These are phyloP conservation scores for Cordyceps militaris DNA, from an alignment of 2,329 filamentous ascomycete genomes.

Conservation along the genomic window DNA sequence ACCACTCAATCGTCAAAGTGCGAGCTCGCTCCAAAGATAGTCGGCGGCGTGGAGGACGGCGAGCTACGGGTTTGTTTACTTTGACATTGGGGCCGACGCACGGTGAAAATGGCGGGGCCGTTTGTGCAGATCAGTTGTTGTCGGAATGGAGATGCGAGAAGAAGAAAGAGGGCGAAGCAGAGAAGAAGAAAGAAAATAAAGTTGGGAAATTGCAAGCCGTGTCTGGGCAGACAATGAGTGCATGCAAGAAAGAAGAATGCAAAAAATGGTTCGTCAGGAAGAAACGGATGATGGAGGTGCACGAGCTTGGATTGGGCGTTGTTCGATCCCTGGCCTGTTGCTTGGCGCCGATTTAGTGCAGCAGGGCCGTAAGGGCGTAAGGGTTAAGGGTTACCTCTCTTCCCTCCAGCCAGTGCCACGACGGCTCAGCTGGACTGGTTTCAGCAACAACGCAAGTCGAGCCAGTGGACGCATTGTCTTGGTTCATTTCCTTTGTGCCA, in stretches of 20 bases:
- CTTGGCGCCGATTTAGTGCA: conserved; percentile 9
- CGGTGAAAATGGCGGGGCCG: conserved; percentile 5
- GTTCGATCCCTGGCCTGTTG: not conserved
- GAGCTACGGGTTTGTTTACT: conserved; percentile 10
- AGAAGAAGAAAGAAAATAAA: not conserved
- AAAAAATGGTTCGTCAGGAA: not conserved
- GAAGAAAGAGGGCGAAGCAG: not conserved
- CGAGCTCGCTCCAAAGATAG: not conserved
- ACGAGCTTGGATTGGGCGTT: conserved; percentile 4
- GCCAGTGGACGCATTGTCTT: too few relatives aligned
- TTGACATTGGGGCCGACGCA: conserved; percentile 3
- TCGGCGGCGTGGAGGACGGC: not conserved
- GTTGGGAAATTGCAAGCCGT: not conserved
- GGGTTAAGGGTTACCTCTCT: too few relatives aligned
- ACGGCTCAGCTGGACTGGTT: not conserved
- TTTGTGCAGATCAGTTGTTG: not conserved
- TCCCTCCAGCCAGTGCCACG: too few relatives aligned
- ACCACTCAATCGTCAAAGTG: not conserved
- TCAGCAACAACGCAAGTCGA: too few relatives aligned
- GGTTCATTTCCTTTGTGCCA: too few relatives aligned
- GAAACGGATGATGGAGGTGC: conserved; percentile 2
- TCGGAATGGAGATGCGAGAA: not conserved
- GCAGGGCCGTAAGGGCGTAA: not conserved
- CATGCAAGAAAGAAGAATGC: not conserved
- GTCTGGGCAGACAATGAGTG: not conserved